Evolutionary conservation across 768 basidiomycete genomes (phyloP), one percentile per base, ranked within the genome.

Genomic region (Phaeotremella skinneri): DNA sequence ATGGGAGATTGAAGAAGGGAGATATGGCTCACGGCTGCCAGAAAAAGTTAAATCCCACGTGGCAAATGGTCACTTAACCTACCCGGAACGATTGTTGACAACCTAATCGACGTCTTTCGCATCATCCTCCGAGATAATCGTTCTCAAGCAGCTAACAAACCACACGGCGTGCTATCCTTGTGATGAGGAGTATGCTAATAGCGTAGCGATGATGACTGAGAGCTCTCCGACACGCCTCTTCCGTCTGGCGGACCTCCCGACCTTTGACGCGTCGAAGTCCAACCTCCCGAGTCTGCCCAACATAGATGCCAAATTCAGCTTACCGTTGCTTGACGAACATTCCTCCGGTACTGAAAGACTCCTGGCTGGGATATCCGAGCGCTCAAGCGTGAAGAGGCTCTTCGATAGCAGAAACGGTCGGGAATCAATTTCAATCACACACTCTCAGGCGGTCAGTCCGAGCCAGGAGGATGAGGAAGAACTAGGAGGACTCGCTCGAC

Each of bases 331-430:
- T 6, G 43, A 45, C 23, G 43, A 45, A 45, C 7, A 23, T 20
- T 45, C 21, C 20, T 45, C 43, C 13, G 43, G 43, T 45, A 20
- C 20, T 6, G 43, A 45, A 45, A 45, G 43, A 45, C 43, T 45
- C 7, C 23, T 45, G 21, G 43, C 43, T 13, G 43, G 43, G 6
- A 20, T 20, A 14, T 13, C 13, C 7, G 6, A 7, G 23, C 43
- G 43, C 6, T 45, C 43, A 20, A 13, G 13, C 11, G 13, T 45
- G 7, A 20, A 45, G 6, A 20, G 13, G 13, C 43, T 45, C 7
- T 45, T 23, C 43, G 11, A 13, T 45, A n/a, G n/a, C n/a, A n/a
- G n/a, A n/a, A n/a, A n/a, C n/a, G n/a, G 13, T 20, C 11, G 43
- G 23, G 9, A 23, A 45, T n/a, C 21, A 13, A 45, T 45, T 11